These are phyloP conservation scores for Thelonectria olida DNA, from an alignment of 2,329 filamentous ascomycete species.

Conservation along the genomic window DNA sequence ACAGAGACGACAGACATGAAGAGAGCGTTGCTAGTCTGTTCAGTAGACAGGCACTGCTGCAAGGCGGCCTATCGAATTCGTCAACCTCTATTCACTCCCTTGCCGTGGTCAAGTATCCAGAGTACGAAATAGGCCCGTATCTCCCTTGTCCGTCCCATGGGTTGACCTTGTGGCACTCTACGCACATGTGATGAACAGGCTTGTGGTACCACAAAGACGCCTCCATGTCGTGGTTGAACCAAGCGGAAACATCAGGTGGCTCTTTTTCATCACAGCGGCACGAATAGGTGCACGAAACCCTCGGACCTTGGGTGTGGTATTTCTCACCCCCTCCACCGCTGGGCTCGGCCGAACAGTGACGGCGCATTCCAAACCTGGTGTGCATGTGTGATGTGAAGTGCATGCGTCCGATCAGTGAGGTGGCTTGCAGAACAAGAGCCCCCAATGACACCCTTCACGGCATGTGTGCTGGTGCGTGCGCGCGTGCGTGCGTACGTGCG, in stretches of 20 bases:
- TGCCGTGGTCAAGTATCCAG: background rate
- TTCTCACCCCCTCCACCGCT: background rate
- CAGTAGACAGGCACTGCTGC: no score
- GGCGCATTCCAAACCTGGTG: background rate
- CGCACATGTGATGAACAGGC: conserved; percentile 6
- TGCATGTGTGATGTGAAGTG: background rate
- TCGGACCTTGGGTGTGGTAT: no score
- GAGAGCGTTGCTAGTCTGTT: no score
- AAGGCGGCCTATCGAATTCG: no score
- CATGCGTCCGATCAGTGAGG: background rate
- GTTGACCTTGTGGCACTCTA: background rate
- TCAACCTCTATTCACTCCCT: background rate
- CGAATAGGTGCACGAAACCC: background rate
- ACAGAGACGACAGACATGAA: no score
- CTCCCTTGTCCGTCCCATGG: background rate
- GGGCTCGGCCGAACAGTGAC: background rate
- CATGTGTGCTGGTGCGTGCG: background rate
- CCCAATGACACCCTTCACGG: background rate
- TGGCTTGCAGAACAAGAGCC: background rate
- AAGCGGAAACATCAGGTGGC: background rate
- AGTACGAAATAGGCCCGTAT: background rate
- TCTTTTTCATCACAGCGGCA: background rate
- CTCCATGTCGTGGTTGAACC: conserved; percentile 11
- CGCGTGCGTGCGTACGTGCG: background rate
- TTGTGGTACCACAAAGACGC: conserved; percentile 16